These are phyloP conservation scores for Backusella parvicylindrica DNA, from an alignment of 192 early-diverging fungal genomes.

Conservation along the genomic window DNA sequence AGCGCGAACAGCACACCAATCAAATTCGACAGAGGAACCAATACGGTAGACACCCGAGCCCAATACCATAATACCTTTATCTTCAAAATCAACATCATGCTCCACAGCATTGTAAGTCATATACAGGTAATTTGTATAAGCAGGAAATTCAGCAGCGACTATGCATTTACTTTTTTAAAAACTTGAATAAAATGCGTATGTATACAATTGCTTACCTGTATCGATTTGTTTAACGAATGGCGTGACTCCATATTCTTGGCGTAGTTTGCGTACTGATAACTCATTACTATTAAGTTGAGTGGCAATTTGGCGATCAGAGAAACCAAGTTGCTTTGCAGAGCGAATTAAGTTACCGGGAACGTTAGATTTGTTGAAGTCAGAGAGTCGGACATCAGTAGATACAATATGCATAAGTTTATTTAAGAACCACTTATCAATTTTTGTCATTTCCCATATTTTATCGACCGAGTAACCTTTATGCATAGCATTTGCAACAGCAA, in stretches of 20 bases:
- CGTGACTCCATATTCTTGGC: slow-evolving; percentile 74
- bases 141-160: slow-evolving; percentile 98
- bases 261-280: slow-evolving; percentile 80
- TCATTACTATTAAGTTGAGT: slow-evolving; percentile 72
- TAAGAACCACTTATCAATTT: slow-evolving; percentile 98
- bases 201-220: slow-evolving; percentile 56
- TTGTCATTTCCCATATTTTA: slow-evolving; percentile 83
- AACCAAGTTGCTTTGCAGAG: slow-evolving; percentile 91
- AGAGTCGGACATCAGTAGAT: slow-evolving; percentile 69
- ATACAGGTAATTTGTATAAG: slow-evolving; percentile 97
- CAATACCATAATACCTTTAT: slow-evolving; percentile 95
- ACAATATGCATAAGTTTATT: slow-evolving; percentile 90
- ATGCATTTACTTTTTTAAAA: slow-evolving; percentile 8
- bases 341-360: slow-evolving; percentile 57
- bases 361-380: slow-evolving; percentile 54
- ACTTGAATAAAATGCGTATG: not conserved
- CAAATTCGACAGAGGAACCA: slow-evolving; percentile 96
- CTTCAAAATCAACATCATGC: slow-evolving; percentile 90
- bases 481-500: slow-evolving; percentile 95
- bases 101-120: slow-evolving; percentile 94
- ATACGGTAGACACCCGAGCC: slow-evolving; percentile 99
- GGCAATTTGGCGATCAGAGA: slow-evolving; percentile 92
- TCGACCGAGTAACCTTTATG: slow-evolving; percentile 93
- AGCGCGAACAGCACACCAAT: slow-evolving; percentile 97
- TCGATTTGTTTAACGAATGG: slow-evolving; percentile 99